Evolutionary conservation across 495 filamentous ascomycete species (phyloP).

Genomic region (Penicillium atrosanguineum): DNA sequence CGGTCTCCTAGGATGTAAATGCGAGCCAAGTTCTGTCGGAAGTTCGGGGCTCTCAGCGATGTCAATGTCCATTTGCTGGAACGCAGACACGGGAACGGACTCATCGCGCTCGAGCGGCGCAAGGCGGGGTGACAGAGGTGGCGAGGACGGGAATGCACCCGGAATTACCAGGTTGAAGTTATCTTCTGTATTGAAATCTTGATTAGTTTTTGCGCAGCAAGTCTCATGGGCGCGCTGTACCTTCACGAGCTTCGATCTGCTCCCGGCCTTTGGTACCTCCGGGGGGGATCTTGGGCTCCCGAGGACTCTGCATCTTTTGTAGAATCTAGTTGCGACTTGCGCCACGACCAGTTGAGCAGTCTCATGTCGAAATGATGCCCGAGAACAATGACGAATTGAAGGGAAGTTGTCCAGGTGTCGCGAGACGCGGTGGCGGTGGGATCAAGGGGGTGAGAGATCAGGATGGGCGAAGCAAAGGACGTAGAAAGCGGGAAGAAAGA

Average conservation of each 20-base stretch:
- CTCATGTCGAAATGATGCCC: background rate
- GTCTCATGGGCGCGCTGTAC: background rate
- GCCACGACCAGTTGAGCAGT: background rate
- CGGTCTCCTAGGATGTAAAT: conserved; percentile 18
- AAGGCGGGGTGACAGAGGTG: conserved; percentile 16
- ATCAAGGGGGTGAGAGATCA: conserved; percentile 1
- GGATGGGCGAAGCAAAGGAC: background rate
- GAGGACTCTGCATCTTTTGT: background rate
- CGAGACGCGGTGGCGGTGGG: background rate
- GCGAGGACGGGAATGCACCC: conserved; percentile 22
- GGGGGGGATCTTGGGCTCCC: background rate
- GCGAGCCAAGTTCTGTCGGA: conserved; percentile 18
- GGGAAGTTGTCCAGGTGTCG: background rate
- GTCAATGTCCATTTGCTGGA: conserved; percentile 14
- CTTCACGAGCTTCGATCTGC: background rate
- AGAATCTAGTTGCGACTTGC: conserved; percentile 1
- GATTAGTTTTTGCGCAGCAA: conserved; percentile 1
- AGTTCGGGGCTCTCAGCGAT: conserved; percentile 9
- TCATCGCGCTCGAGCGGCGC: conserved; percentile 12
- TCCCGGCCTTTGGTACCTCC: background rate
- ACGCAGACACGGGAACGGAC: background rate
- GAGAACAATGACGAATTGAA: background rate
- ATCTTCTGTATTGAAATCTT: background rate
- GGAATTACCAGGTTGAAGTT: conserved; percentile 9
- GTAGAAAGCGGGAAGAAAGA: background rate